Evolutionary conservation across 225 moss, liverwort and hornwort genomes (phyloP).

Genomic region (Neckera pumila): DNA sequence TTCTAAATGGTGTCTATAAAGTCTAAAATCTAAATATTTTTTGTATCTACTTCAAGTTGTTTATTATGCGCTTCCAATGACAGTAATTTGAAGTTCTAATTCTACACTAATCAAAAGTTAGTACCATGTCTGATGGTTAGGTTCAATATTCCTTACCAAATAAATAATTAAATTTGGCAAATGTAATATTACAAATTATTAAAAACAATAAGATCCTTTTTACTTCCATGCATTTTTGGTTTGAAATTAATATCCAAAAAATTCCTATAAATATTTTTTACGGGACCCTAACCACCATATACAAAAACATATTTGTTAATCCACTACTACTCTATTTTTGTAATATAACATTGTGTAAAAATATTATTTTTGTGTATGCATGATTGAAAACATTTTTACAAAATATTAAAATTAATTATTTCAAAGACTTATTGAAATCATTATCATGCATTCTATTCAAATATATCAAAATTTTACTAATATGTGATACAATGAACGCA

Average conservation of each 20-base stretch:
- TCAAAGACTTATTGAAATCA: no score
- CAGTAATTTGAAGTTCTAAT: background rate
- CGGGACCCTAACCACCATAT: rapidly evolving
- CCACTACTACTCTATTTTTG: no score
- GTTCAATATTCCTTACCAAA: background rate
- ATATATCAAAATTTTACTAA: no score
- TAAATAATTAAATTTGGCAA: background rate
- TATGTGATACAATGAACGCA: no score
- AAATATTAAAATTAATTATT: no score
- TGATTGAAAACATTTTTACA: no score
- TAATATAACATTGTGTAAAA: no score
- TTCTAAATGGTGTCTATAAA: background rate
- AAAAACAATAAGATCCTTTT: rapidly evolving
- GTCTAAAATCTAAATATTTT: background rate
- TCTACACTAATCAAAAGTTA: background rate
- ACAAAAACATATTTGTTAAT: rapidly evolving
- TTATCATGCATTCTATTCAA: no score
- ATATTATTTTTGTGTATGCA: no score
- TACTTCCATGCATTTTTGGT: background rate
- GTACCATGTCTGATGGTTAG: rapidly evolving
- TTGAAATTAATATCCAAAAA: background rate
- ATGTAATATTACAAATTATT: background rate
- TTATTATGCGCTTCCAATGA: rapidly evolving
- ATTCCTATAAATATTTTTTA: rapidly evolving
- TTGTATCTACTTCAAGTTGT: background rate